A percentile compares a stretch with the other conserved stretches of the same genome.
Conservation (phyloP, 345 rosid species). For the Noccaea bulbosa region DNA sequence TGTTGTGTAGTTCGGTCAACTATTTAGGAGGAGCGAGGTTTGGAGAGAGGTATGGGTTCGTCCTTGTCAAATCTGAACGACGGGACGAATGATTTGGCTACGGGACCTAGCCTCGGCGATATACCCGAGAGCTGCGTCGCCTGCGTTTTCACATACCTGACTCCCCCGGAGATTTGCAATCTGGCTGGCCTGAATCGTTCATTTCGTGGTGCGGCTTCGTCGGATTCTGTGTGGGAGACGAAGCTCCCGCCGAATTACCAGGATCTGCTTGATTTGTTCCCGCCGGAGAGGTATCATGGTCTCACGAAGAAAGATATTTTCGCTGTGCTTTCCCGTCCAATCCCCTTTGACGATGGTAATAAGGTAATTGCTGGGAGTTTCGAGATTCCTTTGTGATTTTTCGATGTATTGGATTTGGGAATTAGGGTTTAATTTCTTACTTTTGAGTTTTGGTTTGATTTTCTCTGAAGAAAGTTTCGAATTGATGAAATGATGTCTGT, state of each 20-base stretch:
- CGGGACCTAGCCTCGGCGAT: constrained; percentile 78
- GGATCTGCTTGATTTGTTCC: constrained; percentile 83
- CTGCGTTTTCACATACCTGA: constrained; percentile 73
- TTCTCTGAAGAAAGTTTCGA: neutral
- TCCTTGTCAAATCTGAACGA: constrained; percentile 78
- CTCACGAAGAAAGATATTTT: constrained; percentile 79
- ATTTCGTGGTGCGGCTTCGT: constrained; percentile 90
- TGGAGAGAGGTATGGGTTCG: constrained; percentile 65
- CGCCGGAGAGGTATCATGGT: constrained; percentile 64
- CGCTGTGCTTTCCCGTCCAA: constrained; percentile 80
- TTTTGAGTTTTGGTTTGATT: constrained; percentile 5
- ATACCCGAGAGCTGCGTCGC: constrained; percentile 97
- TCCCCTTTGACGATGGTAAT: constrained; percentile 70
- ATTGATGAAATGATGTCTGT: neutral
- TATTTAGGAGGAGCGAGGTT: constrained; percentile 17
- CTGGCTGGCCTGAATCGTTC: constrained; percentile 78
- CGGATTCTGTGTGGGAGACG: constrained; percentile 89
- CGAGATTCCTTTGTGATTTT: neutral
- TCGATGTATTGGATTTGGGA: constrained; percentile 35
- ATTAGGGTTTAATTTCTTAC: constrained; percentile 40
- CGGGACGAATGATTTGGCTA: constrained; percentile 52
- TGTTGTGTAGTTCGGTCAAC: constrained; percentile 38
- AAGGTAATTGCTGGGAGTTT: constrained; percentile 52
- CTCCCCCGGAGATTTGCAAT: constrained; percentile 98
- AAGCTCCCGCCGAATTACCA: constrained; percentile 82